Evolutionary conservation across 345 rosid species (phyloP).

Genomic region (Rhodamnia rubescens): DNA sequence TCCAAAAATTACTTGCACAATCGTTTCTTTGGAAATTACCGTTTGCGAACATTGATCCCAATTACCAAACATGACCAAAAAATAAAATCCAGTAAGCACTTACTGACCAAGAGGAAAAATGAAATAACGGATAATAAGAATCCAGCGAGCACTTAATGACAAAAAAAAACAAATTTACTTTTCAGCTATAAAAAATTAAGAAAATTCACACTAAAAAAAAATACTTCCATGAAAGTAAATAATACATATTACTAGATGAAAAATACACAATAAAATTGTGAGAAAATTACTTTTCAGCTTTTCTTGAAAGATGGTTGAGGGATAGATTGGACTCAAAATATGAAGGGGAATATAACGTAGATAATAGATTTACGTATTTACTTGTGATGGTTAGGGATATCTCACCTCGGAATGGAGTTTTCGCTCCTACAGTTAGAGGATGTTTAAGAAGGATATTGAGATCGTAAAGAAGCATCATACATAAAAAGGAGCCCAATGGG

Average conservation of each 20-base stretch:
- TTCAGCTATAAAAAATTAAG: neutral
- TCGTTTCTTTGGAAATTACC: neutral
- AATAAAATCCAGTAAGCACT: neutral
- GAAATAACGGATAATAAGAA: neutral
- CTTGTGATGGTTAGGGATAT: no score
- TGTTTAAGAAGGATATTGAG: no score
- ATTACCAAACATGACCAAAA: neutral
- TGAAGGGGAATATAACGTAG: neutral
- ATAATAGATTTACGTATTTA: neutral
- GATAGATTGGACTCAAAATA: neutral
- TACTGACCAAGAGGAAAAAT: neutral
- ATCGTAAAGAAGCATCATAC: no score
- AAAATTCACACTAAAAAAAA: neutral
- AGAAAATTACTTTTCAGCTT: no score
- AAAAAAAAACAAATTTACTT: no score
- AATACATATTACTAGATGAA: neutral
- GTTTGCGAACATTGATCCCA: neutral
- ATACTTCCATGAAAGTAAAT: neutral
- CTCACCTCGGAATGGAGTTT: no score
- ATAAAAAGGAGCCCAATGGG: no score
- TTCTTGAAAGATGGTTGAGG: no score
- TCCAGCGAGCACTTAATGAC: neutral
- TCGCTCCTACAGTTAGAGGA: no score
- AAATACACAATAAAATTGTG: neutral
- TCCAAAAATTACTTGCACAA: neutral